phyloP scores from a whole-genome alignment of 2,329 filamentous ascomycete species.

The Beauveria australis region DNA sequence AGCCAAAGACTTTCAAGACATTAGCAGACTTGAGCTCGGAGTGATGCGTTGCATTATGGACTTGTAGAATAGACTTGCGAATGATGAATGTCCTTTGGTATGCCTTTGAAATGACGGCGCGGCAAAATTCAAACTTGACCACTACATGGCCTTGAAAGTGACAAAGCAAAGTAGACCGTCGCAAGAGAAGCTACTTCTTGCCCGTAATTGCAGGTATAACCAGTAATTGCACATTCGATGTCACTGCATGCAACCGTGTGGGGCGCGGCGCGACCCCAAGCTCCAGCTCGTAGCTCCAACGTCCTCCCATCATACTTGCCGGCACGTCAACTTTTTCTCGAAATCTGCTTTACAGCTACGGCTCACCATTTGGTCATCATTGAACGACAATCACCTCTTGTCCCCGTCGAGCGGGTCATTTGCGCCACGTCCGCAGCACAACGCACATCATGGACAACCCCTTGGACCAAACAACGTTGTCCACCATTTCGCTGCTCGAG shows the following conservation, averaged over 20 bases:
- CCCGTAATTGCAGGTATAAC: too few species aligned
- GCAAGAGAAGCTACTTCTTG: too few species aligned
- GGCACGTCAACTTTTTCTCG: background rate
- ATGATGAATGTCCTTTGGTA: background rate
- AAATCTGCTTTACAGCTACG: background rate
- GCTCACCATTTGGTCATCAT: too few species aligned
- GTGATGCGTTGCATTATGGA: background rate
- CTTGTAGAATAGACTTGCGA: background rate
- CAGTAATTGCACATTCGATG: background rate
- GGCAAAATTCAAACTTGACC: too few species aligned
- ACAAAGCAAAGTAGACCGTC: too few species aligned
- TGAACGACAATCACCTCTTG: background rate
- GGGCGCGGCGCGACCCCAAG: background rate
- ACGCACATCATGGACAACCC: constrained; percentile 23
- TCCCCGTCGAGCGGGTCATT: background rate
- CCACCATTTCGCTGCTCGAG: constrained; percentile 49
- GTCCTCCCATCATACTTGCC: background rate
- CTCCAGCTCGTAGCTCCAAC: background rate
- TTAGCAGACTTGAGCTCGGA: constrained; percentile 42
- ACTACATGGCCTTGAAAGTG: too few species aligned
- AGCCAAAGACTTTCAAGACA: constrained; percentile 35
- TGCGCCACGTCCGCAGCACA: background rate
- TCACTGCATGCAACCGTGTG: background rate
- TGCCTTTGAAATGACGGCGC: background rate
- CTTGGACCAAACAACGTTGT: constrained; percentile 44